Base-by-base conservation (phyloP, 2,329 filamentous ascomycete genomes). In the Sporothrix globosa region DNA sequence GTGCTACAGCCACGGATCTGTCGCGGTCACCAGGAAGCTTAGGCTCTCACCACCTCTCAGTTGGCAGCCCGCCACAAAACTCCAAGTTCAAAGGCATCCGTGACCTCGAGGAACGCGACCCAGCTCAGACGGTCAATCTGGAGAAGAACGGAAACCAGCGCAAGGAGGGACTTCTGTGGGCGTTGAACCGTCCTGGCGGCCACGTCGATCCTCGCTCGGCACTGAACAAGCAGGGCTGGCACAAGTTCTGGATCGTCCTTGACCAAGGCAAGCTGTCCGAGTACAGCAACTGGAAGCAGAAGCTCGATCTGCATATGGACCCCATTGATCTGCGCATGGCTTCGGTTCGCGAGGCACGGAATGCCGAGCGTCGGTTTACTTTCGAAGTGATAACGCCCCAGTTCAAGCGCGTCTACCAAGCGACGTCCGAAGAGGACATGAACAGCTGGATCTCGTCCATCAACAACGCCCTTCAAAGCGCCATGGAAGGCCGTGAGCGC, bases 231-330 rank as follows among this genome's bases (percentile, higher is more conserved):
- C 93, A 97, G 80, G 94, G 93, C 67, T 99, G 96, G 96, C 96
- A 99, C 80, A 99, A 99, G 92, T 99, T 98, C 81, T 99, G 96
- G 96, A 96, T 99, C 74, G 96, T 99, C 2, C 85, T 99, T 58
- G 96, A 98, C 78, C 94, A 97, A 80, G 96, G 96, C 30, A 97
- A 96, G 78, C 85, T 99, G 19, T 97, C 95, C 1, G 96, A 99
- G 78, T 99, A 99, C 81, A 97, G 94, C 78, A 98, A 99, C 79
- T 99, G 96, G 96, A 99, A 99, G 81, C 93, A 99, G 79, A 95
- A 89, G 79, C 87, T 99, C 30, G 96, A 99, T 80, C 84, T 98
- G 34, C 96, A 99, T 79, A 98, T 97, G 89, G 96, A 98, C 1
- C 96, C 96, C 0, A 98, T 99, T 74, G 96, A 99, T 79, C 84